A percentile compares a stretch with the other conserved stretches of the same genome.
These are phyloP conservation scores for Russula virescens DNA, from an alignment of 768 basidiomycete species.

Conservation along the genomic window DNA sequence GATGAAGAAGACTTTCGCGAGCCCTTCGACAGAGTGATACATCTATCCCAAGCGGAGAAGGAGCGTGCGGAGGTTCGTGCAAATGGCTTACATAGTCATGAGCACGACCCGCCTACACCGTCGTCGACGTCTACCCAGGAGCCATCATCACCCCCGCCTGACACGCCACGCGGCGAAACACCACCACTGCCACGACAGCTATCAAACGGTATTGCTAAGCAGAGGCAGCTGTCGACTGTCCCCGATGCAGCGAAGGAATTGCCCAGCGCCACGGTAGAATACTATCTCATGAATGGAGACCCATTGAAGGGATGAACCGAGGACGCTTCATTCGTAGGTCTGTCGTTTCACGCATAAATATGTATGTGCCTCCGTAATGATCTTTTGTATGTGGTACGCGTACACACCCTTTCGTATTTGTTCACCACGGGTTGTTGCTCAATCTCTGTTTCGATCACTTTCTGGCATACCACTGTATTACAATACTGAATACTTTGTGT, in stretches of 20 bases:
- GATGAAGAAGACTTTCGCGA: constrained; percentile 28
- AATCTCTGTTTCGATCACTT: constrained; percentile 18
- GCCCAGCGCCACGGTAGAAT: constrained; percentile 52
- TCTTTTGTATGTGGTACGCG: constrained; percentile 21
- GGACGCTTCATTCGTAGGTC: neutral
- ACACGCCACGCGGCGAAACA: constrained; percentile 38
- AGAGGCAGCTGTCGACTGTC: constrained; percentile 44
- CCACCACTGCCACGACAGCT: constrained; percentile 42
- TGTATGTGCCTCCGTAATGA: constrained; percentile 24
- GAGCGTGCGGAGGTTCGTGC: constrained; percentile 24
- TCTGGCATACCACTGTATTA: constrained; percentile 25
- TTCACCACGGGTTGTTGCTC: constrained; percentile 20
- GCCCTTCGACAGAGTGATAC: constrained; percentile 26
- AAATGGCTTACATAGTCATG: constrained; percentile 20
- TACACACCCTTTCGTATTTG: constrained; percentile 20
- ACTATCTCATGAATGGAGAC: constrained; percentile 61
- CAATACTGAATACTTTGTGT: constrained; percentile 22
- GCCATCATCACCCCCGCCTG: constrained; percentile 27
- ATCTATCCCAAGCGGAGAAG: constrained; percentile 35
- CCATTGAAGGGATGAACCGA: constrained; percentile 38
- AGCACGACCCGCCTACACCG: constrained; percentile 18
- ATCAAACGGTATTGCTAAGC: constrained; percentile 42
- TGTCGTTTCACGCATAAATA: constrained; percentile 17
- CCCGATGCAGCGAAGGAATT: constrained; percentile 52
- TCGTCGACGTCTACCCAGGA: constrained; percentile 33